Evolutionary conservation across 2,329 filamentous ascomycete genomes (phyloP).

Genomic region (Didymellaceae sp.): DNA sequence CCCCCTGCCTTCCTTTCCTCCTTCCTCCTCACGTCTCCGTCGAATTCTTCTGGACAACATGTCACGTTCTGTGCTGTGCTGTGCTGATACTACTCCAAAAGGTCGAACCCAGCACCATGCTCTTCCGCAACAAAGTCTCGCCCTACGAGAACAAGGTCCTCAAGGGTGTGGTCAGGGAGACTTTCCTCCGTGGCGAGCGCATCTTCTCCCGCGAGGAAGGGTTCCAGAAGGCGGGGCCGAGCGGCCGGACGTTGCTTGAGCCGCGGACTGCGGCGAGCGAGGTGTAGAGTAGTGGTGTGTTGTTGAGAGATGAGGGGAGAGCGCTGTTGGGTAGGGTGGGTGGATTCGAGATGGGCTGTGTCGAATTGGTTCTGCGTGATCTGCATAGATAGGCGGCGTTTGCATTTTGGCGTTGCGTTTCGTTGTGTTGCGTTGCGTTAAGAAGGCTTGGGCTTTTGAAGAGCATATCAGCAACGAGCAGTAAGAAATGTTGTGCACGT

Average conservation of each 20-base stretch:
- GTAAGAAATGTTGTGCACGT: no score
- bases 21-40: no score
- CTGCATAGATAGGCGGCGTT: constrained; percentile 24
- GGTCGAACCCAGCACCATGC: constrained; percentile 74
- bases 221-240: constrained; percentile 65
- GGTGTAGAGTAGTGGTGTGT: no score
- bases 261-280: constrained; percentile 49
- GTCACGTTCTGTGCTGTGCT: no score
- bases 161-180: constrained; percentile 79
- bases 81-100: no score
- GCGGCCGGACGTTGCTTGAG: constrained; percentile 60
- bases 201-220: constrained; percentile 73
- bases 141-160: constrained; percentile 86
- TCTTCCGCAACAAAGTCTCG: constrained; percentile 91
- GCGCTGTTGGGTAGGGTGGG: not conserved
- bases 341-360: no score
- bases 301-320: no score
- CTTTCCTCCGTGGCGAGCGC: constrained; percentile 78
- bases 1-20: no score
- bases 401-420: constrained; percentile 8
- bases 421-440: constrained; percentile 2
- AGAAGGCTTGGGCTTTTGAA: no score
- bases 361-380: no score
- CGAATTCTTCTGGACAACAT: no score
- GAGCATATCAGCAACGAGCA: not conserved